Evolutionary conservation across 1,284 basidiomycete species (phyloP), one percentile per base, ranked within the genome.

Genomic region (Trichosporon sp.): DNA sequence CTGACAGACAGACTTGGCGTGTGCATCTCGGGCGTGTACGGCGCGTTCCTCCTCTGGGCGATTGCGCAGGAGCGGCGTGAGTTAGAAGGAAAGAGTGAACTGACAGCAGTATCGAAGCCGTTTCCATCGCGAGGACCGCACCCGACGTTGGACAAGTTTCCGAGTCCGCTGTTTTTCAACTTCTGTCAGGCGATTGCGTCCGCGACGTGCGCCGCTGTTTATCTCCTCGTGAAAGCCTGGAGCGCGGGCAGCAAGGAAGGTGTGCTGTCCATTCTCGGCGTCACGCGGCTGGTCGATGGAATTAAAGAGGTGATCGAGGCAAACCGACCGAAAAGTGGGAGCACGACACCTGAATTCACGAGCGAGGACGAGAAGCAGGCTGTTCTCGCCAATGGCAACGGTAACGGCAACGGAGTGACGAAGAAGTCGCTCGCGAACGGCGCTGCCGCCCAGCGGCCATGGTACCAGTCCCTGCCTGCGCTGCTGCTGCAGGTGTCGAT

Each of bases 101-200:
- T 63, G 31, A 63, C 37, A 31, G 40, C 67, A 94, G 92, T 95
- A 73, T 93, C 93, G 19, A 91, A 91, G 61, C 93, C 93, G 10
- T 94, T 94, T 85, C 86, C 89, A 71, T 88, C 59, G 5, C 89
- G 8, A 85, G 89, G 76, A 88, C 91, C 74, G 71, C 77, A 19
- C 73, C 77, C 0, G 75, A 78, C 63, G n/a, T 6, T 63, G 59
- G 72, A 73, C 77, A 92, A 91, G 83, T 97, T 97, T 86, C 90
- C 91, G 76, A 95, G 92, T 0, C 90, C 93, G 0, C 86, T 96
- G 21, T 92, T 96, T 80, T 88, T 98, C 84, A 92, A 92, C 74
- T 94, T 91, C 40, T 90, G 90, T 70, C 96, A 98, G 84, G 94
- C 93, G 75, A 86, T 90, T 46, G 88, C 95, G 40, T 92, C 92